Base-by-base conservation (phyloP, 2,329 filamentous ascomycete genomes). In the Lachnum nothofagi region DNA sequence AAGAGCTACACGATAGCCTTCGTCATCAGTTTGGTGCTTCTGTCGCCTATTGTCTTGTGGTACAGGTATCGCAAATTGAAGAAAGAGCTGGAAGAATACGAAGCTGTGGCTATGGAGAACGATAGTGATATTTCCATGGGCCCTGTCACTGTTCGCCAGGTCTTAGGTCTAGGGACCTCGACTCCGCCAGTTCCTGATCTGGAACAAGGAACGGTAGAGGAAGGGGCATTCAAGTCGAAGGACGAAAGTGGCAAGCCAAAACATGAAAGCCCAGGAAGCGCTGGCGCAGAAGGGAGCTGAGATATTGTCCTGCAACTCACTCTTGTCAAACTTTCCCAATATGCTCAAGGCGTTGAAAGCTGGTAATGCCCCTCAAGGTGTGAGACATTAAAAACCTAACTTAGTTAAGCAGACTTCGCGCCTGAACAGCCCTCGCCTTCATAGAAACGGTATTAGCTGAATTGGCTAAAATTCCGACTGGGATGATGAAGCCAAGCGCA, bases 1-100 rank as follows among this genome's bases (percentile, higher is more conserved):
- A 40, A n/a, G 25, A 56, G 52, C 20, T 60, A 58, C 44, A 60
- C 58, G 4, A 39, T 57, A 25, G 53, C 49, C 3, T 60, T 60
- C 38, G 34, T 53, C 14, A 35, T 57, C 29, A 54, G 54, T 10
- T 41, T 60, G 4, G 17, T 44, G 1, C 23, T 42, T 5, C 23
- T 57, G 5, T 50, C 52, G 20, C 54, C 58, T 2, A 54, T 60
- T 17, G 29, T 50, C 3, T 8, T 56, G 8, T 42, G 40, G 9
- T 56, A 49, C 41, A 31, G 34, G 16, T 52, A 39, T 16, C 41
- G 50, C 43, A 12, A 6, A 4, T 27, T 27, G 34, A 25, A 33
- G 40, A 48, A 40, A 33, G 27, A n/a, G 17, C 17, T 22, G 12
- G 42, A 22, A 14, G n/a, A n/a, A n/a, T n/a, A n/a, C n/a, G 20